These are phyloP conservation scores for Tolypocladium nubicola DNA, from an alignment of 2,329 filamentous ascomycete species.

Conservation along the genomic window DNA sequence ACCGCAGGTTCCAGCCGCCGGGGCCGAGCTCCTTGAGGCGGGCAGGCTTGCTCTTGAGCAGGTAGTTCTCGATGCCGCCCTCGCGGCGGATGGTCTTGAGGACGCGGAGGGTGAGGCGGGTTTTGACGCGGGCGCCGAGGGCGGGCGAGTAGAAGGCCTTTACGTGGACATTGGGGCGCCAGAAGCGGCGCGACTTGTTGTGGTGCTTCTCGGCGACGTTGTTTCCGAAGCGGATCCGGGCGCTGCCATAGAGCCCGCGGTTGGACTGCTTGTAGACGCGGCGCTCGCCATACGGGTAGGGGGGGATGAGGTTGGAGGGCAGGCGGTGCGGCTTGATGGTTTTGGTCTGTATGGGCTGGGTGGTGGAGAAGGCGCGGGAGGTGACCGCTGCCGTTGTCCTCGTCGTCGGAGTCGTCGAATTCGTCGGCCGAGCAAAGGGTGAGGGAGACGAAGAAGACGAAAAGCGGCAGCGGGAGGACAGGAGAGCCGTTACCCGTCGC, in stretches of 20 bases:
- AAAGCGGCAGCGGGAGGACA: slow-evolving; percentile 6
- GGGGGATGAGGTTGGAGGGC: slow-evolving; percentile 41
- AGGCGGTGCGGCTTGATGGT: slow-evolving; percentile 33
- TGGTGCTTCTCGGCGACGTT: slow-evolving; percentile 59
- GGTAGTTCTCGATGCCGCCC: slow-evolving; percentile 84
- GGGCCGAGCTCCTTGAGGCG: slow-evolving; percentile 81
- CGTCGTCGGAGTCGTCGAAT: neutral
- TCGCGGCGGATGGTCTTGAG: slow-evolving; percentile 69
- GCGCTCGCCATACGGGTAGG: slow-evolving; percentile 64
- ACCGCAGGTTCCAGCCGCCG: slow-evolving; percentile 81
- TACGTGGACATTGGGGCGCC: slow-evolving; percentile 64
- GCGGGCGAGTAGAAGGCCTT: slow-evolving; percentile 57
- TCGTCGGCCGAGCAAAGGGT: neutral
- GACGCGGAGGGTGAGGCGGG: slow-evolving; percentile 59
- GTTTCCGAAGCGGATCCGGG: slow-evolving; percentile 71
- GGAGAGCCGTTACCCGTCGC: slow-evolving; percentile 8
- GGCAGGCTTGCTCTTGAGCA: slow-evolving; percentile 67
- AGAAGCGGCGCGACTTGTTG: slow-evolving; percentile 61
- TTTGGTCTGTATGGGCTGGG: slow-evolving; percentile 22
- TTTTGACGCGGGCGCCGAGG: slow-evolving; percentile 52
- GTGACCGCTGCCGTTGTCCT: neutral
- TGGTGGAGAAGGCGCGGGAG: slow-evolving; percentile 25
- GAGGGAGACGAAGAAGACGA: slow-evolving; percentile 2
- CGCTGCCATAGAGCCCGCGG: slow-evolving; percentile 58
- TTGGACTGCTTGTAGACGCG: slow-evolving; percentile 72